phyloP scores from a whole-genome alignment of 1,284 basidiomycete species.

The Sanghuangporus baumii region DNA sequence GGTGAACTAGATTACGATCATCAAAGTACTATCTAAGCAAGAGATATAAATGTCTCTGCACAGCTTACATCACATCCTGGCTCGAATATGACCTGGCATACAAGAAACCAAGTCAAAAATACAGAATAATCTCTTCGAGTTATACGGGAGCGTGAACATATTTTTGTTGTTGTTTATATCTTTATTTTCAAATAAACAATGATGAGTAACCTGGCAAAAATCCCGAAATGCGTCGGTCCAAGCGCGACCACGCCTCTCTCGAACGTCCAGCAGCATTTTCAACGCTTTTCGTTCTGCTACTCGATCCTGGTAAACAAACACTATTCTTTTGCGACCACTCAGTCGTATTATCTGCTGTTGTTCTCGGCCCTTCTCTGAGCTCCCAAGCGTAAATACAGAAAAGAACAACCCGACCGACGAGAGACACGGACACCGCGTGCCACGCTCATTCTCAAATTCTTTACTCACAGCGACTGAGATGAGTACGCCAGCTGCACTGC shows the following conservation, averaged over 20 bases:
- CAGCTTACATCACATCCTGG: neutral
- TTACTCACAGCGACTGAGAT: neutral
- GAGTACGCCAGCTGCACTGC: conserved; percentile 1
- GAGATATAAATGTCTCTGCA: neutral
- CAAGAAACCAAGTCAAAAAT: neutral
- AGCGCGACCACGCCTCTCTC: neutral
- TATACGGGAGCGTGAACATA: no score
- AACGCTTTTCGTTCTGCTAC: neutral
- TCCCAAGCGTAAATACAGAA: neutral
- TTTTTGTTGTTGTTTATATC: no score
- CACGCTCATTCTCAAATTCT: neutral
- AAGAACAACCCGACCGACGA: neutral
- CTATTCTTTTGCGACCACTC: neutral
- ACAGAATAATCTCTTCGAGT: neutral
- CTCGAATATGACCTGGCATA: neutral
- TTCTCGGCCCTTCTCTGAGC: neutral
- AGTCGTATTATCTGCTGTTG: neutral
- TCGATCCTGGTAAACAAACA: neutral
- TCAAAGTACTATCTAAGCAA: no score
- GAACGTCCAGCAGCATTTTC: neutral
- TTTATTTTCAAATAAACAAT: neutral
- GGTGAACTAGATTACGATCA: no score
- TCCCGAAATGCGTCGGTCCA: neutral
- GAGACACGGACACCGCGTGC: neutral
- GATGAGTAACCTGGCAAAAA: neutral